Conservation (phyloP, 2,329 filamentous ascomycete species). For the Alternaria triticimaculans region DNA sequence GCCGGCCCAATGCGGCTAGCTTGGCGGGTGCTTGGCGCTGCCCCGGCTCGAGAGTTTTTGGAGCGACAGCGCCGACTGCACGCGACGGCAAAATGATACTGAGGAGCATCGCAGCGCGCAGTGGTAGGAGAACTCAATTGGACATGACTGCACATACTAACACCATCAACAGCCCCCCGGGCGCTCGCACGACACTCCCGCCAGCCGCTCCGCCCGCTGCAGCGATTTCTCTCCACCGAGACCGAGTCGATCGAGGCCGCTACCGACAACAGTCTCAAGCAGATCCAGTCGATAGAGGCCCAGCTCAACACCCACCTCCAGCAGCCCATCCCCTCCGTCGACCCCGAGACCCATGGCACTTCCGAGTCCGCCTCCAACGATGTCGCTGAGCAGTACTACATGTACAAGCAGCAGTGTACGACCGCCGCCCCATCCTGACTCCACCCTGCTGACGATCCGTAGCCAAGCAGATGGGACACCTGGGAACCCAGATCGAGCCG, state of each 20-base stretch:
- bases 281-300: slow-evolving; percentile 43
- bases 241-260: slow-evolving; percentile 43
- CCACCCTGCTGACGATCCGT: slow-evolving; percentile 14
- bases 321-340: slow-evolving; percentile 24
- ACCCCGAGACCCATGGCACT: slow-evolving; percentile 28
- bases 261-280: slow-evolving; percentile 37
- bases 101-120: slow-evolving; percentile 50
- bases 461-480: slow-evolving; percentile 44
- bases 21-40: not conserved
- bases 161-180: slow-evolving; percentile 43
- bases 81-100: slow-evolving; percentile 49
- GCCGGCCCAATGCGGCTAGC: not conserved
- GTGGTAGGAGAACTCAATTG: slow-evolving; percentile 34
- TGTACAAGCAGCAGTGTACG: slow-evolving; percentile 51
- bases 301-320: slow-evolving; percentile 39
- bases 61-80: not conserved
- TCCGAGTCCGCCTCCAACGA: slow-evolving; percentile 16
- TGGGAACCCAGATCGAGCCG: slow-evolving; percentile 52
- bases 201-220: slow-evolving; percentile 21
- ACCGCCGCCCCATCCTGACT: not conserved
- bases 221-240: slow-evolving; percentile 42
- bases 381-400: slow-evolving; percentile 52
- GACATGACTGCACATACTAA: not conserved
- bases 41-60: slow-evolving; percentile 10
- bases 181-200: slow-evolving; percentile 39